Base-by-base conservation (phyloP, 192 early-diverging fungal genomes). In the Coemansia asiatica region DNA sequence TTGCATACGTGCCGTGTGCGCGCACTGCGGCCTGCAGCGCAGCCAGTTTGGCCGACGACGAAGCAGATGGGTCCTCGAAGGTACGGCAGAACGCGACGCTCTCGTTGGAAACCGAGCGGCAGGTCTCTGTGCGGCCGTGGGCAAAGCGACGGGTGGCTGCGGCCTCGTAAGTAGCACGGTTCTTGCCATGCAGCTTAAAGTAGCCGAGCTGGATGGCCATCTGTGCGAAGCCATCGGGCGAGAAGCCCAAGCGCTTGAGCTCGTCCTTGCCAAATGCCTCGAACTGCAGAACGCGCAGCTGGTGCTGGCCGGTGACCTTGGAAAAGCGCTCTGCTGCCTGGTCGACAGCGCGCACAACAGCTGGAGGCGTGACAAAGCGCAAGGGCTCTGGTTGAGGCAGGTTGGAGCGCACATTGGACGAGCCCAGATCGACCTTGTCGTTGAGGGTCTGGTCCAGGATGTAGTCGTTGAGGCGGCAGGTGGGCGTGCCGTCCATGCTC, bases 131-230 rank as follows among this genome's bases (percentile, higher is more conserved):
- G 73, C 96, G 89, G 49, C 96, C 96, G 63, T 87, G 93, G 53
- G 86, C 87, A 84, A 91, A 98, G 81, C 92, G 93, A 63, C 92
- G 85, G 18, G 92, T 95, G 74, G 90, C 87, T 6, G 91, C 96
- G 65, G 88, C 88, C 80, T 98, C 96, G 82, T 98, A 98, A 18
- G 95, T 96, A 21, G 95, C 85, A 35, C 83, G 75, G 64, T 72
- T 86, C 15, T 74, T 75, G 48, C 96, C 95, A 63, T 92, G 88
- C 85, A 93, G 90, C 84, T 93, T 94, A 87, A 87, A 98, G 85
- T 98, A 97, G 51, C 92, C 96, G 36, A 98, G 86, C 83, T 98
- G 96, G 63, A 98, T 96, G 63, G 93, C 87, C 96, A 98, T 96
- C 63, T 91, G 90, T 31, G 82, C 88, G 73, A 87, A 93, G 46